phyloP scores from a whole-genome alignment of 805 yeast genomes.

The Tetrapisispora arboricola region DNA sequence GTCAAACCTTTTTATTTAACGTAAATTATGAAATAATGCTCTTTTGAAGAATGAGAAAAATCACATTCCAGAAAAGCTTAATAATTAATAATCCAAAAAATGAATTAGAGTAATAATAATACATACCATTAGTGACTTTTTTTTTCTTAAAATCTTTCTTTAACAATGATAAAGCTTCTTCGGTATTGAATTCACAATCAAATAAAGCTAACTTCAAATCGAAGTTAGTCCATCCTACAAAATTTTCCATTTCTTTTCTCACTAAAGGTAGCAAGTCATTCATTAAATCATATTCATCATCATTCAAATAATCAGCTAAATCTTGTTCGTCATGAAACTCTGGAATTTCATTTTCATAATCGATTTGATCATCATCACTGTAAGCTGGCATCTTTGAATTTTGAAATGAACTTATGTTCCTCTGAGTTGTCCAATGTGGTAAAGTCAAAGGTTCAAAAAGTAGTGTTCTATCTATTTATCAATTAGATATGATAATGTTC shows the following conservation, averaged over 20 bases:
- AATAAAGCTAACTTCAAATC: constrained; percentile 45
- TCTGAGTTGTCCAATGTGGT: too few relatives aligned
- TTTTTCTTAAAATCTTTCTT: constrained; percentile 22
- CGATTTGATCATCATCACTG: constrained; percentile 19
- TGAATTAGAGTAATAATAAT: constrained; percentile 22
- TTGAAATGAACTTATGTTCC: too few relatives aligned
- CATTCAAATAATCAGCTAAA: constrained; percentile 29
- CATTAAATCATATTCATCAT: constrained; percentile 32
- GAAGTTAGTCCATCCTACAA: constrained; percentile 34
- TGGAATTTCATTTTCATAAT: constrained; percentile 26
- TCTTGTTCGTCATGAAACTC: constrained; percentile 32
- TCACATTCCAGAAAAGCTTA: constrained; percentile 4
- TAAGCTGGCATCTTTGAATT: constrained; percentile 12
- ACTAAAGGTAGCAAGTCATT: constrained; percentile 38
- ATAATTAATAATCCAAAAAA: not conserved
- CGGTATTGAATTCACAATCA: constrained; percentile 40
- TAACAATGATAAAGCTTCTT: constrained; percentile 36
- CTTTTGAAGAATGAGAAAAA: constrained; percentile 5
- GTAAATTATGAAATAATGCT: not conserved
- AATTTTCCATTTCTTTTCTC: constrained; percentile 31
- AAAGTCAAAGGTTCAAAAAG: too few relatives aligned
- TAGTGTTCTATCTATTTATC: too few relatives aligned
- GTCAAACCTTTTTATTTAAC: not conserved
- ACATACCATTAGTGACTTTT: constrained; percentile 38
- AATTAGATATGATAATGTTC: too few relatives aligned